Conservation (phyloP, 345 rosid species). For the Pugionium dolabratum region DNA sequence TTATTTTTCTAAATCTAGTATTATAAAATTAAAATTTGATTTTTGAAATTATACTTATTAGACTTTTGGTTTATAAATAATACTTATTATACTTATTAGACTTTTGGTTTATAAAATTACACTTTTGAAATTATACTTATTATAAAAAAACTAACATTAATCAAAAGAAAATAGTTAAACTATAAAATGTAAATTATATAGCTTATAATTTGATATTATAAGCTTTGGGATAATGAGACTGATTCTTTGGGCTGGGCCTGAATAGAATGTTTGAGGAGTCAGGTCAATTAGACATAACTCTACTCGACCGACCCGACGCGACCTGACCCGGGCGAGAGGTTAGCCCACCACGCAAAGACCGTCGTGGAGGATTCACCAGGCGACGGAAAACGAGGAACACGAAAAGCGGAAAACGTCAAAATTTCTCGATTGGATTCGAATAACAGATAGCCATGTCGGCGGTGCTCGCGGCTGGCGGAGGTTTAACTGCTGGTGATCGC, state of each 20-base stretch:
- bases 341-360: conserved; percentile 35
- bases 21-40: too few species aligned
- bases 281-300: not conserved
- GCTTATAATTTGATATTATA: not conserved
- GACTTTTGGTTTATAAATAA: too few species aligned
- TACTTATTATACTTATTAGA: too few species aligned
- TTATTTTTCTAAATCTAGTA: too few species aligned
- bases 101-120: too few species aligned
- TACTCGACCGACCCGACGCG: conserved; percentile 4
- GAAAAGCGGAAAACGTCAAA: conserved; percentile 11
- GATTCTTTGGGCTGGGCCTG: conserved; percentile 22
- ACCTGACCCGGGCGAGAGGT: conserved; percentile 23
- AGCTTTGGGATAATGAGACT: not conserved
- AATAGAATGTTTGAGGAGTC: not conserved
- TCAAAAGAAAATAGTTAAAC: too few species aligned
- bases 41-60: too few species aligned
- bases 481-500: conserved; percentile 55
- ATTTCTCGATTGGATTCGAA: conserved; percentile 15
- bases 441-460: conserved; percentile 30
- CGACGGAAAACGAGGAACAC: conserved; percentile 39
- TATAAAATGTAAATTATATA: too few species aligned
- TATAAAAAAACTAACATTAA: too few species aligned
- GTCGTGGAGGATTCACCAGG: conserved; percentile 19
- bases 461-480: conserved; percentile 42
- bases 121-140: too few species aligned